phyloP scores from a whole-genome alignment of 768 basidiomycete species.

The Sarcodon sp. region DNA sequence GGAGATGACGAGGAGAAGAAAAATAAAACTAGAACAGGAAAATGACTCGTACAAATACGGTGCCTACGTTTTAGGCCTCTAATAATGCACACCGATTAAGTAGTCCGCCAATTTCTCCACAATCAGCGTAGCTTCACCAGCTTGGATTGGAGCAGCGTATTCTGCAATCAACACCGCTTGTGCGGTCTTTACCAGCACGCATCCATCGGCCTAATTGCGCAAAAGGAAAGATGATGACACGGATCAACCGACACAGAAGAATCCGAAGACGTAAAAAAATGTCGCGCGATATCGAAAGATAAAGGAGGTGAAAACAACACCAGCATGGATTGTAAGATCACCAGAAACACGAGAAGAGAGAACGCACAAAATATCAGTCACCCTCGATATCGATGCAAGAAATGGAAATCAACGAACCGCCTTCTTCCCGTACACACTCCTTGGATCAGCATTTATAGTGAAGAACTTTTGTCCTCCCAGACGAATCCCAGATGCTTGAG shows the following conservation, averaged over 20 bases:
- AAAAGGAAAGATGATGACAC: too few relatives aligned
- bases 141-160: conserved; percentile 55
- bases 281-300: not conserved
- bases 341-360: not conserved
- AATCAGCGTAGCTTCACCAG: conserved; percentile 47
- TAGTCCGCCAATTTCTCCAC: conserved; percentile 72
- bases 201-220: conserved; percentile 55
- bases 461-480: conserved; percentile 70
- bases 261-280: not conserved
- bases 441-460: conserved; percentile 31
- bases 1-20: too few relatives aligned
- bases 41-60: too few relatives aligned
- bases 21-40: too few relatives aligned
- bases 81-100: conserved; percentile 48
- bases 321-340: not conserved
- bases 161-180: conserved; percentile 77
- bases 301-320: not conserved
- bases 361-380: not conserved
- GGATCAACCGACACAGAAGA: not conserved
- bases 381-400: conserved; percentile 1
- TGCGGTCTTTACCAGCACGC: conserved; percentile 62
- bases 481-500: conserved; percentile 47
- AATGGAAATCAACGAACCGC: conserved; percentile 30
- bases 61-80: conserved; percentile 8
- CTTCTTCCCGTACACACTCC: conserved; percentile 70